phyloP scores from a whole-genome alignment of 768 basidiomycete species.

The Rhizopogon roseolus region DNA sequence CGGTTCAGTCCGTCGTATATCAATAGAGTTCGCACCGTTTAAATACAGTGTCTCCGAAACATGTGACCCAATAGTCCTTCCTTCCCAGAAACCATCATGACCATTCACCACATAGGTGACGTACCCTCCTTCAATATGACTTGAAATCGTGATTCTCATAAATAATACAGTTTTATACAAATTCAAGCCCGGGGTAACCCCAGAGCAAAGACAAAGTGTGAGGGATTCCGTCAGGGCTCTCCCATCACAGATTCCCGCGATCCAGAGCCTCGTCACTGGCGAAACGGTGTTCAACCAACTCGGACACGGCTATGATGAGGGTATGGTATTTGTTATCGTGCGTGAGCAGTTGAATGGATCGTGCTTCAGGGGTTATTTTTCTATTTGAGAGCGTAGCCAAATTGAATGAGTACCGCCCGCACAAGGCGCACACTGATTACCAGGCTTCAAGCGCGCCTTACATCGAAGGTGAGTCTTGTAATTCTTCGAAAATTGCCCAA shows the following conservation, averaged over 20 bases:
- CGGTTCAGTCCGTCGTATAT: background rate
- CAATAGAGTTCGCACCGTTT: background rate
- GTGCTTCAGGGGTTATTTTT: slow-evolving; percentile 15
- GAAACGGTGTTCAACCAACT: slow-evolving; percentile 12
- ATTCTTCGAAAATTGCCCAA: background rate
- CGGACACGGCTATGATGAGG: slow-evolving; percentile 19
- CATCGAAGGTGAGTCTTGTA: slow-evolving; percentile 13
- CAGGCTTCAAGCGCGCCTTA: slow-evolving; percentile 5
- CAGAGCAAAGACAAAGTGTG: slow-evolving; percentile 6
- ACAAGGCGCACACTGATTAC: slow-evolving; percentile 11
- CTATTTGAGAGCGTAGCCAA: slow-evolving; percentile 15
- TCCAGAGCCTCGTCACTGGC: slow-evolving; percentile 10
- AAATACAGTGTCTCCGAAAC: background rate
- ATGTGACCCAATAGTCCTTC: background rate
- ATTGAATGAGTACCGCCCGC: slow-evolving; percentile 8
- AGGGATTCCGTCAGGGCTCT: slow-evolving; percentile 4
- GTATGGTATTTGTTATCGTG: slow-evolving; percentile 3
- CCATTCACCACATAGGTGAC: slow-evolving; percentile 15
- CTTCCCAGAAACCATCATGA: background rate
- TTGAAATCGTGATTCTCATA: background rate
- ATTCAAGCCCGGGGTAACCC: slow-evolving; percentile 13
- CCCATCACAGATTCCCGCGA: slow-evolving; percentile 15
- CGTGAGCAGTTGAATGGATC: background rate
- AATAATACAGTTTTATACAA: slow-evolving; percentile 14
- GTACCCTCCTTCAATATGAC: too few relatives aligned